A percentile compares a stretch with the other conserved stretches of the same genome.
Evolutionary conservation across 225 moss, liverwort and hornwort genomes (phyloP).

Genomic region (Marchantia polymorpha): DNA sequence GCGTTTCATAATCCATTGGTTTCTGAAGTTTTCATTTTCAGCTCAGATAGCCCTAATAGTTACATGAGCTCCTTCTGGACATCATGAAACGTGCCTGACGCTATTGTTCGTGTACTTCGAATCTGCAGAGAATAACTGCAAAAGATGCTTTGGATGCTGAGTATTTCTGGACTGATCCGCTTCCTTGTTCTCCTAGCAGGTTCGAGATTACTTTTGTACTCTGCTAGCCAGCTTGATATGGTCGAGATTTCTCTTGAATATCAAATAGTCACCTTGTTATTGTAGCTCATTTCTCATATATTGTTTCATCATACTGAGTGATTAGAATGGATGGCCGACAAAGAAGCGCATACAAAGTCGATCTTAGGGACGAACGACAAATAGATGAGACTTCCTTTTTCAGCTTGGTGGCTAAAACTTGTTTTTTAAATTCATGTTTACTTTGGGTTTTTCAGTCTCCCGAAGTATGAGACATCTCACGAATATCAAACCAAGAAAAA

Average conservation of each 20-base stretch:
- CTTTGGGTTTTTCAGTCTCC: conserved; percentile 36
- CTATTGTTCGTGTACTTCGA: not conserved
- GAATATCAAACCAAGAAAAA: conserved; percentile 58
- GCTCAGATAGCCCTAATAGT: too few relatives aligned
- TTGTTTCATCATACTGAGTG: too few relatives aligned
- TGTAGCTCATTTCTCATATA: too few relatives aligned
- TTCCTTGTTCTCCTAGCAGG: conserved; percentile 82
- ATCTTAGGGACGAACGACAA: too few relatives aligned
- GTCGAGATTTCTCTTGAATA: too few relatives aligned
- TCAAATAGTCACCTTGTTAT: too few relatives aligned
- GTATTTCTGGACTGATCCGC: conserved; percentile 90
- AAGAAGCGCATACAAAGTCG: too few relatives aligned
- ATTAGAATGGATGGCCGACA: too few relatives aligned
- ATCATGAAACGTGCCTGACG: not conserved
- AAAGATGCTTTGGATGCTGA: conserved; percentile 93
- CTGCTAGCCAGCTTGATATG: not conserved
- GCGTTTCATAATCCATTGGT: too few relatives aligned
- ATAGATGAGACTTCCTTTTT: too few relatives aligned
- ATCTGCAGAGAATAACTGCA: conserved; percentile 75
- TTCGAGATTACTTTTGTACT: conserved; percentile 7
- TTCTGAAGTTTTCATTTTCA: too few relatives aligned
- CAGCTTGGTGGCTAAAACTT: too few relatives aligned
- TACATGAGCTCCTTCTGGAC: not conserved
- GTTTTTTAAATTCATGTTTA: not conserved
- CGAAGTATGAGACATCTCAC: conserved; percentile 54